Conservation (phyloP, 345 rosid genomes). For the Corymbia maculata region DNA sequence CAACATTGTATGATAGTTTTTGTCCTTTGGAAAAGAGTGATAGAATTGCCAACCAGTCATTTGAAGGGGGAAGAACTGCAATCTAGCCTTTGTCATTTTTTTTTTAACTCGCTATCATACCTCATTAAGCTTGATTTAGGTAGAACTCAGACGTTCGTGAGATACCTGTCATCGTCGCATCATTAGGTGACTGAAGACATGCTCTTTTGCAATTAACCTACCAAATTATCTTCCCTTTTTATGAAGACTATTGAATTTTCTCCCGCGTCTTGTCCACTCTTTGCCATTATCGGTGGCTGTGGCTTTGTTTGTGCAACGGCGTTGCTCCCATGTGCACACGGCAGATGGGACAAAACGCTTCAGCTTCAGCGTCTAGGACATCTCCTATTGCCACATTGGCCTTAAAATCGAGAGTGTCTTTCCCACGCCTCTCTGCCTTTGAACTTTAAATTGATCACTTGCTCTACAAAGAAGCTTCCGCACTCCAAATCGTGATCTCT, state of each 20-base stretch:
- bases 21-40: not conserved
- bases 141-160: not conserved
- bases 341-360: too few species aligned
- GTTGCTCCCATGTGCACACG: not conserved
- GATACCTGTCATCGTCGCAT: not conserved
- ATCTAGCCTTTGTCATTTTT: not conserved
- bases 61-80: not conserved
- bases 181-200: not conserved
- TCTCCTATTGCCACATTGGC: not conserved
- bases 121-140: not conserved
- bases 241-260: not conserved
- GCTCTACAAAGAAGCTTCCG: not conserved
- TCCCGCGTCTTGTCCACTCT: not conserved
- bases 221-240: not conserved
- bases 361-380: not conserved
- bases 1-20: not conserved
- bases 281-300: not conserved
- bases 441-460: not conserved
- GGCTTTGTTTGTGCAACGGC: not conserved
- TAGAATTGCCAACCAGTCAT: accelerated
- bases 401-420: not conserved
- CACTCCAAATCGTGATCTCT: not conserved
- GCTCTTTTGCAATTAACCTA: not conserved
- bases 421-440: not conserved
- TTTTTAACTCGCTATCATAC: not conserved